Percentiles rank a stretch among this genome's conserved stretches.
phyloP scores from a whole-genome alignment of 2,329 filamentous ascomycete genomes.

The Calonectria hongkongensis region DNA sequence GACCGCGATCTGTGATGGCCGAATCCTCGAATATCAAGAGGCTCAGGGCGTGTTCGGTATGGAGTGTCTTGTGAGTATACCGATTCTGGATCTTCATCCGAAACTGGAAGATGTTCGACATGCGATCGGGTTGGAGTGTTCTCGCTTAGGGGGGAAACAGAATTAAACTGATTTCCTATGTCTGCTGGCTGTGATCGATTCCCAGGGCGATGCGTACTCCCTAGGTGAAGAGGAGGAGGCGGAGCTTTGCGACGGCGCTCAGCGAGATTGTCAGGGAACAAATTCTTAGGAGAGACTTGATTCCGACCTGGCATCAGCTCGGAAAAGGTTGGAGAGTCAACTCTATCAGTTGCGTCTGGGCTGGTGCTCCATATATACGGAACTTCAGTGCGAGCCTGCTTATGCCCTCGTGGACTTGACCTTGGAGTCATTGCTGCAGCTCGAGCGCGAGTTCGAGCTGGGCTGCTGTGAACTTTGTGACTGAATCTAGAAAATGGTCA shows the following conservation, averaged over 20 bases:
- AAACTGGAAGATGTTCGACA: constrained; percentile 36
- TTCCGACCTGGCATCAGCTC: constrained; percentile 56
- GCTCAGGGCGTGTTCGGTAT: constrained; percentile 45
- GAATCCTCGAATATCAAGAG: constrained; percentile 44
- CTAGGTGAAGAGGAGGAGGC: constrained; percentile 55
- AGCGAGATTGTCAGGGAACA: constrained; percentile 51
- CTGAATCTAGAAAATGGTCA: constrained; percentile 57
- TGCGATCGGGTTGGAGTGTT: constrained; percentile 33
- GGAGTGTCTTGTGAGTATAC: constrained; percentile 51
- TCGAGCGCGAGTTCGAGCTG: constrained; percentile 46
- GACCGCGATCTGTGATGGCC: constrained; percentile 46
- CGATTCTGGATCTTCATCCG: constrained; percentile 48
- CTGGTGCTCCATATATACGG: constrained; percentile 37
- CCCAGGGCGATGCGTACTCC: constrained; percentile 29
- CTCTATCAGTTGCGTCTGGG: constrained; percentile 34
- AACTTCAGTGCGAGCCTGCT: constrained; percentile 28
- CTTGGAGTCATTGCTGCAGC: constrained; percentile 45
- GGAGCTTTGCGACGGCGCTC: constrained; percentile 55
- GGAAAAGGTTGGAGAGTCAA: constrained; percentile 56
- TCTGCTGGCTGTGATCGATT: constrained; percentile 38
- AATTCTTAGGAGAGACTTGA: constrained; percentile 41
- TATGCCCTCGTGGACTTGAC: constrained; percentile 47
- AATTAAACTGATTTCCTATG: constrained; percentile 47
- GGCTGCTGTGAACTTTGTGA: constrained; percentile 56
- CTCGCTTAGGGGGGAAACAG: constrained; percentile 54